Conservation (phyloP, 2,329 filamentous ascomycete genomes). For the Botryotinia calthae region DNA sequence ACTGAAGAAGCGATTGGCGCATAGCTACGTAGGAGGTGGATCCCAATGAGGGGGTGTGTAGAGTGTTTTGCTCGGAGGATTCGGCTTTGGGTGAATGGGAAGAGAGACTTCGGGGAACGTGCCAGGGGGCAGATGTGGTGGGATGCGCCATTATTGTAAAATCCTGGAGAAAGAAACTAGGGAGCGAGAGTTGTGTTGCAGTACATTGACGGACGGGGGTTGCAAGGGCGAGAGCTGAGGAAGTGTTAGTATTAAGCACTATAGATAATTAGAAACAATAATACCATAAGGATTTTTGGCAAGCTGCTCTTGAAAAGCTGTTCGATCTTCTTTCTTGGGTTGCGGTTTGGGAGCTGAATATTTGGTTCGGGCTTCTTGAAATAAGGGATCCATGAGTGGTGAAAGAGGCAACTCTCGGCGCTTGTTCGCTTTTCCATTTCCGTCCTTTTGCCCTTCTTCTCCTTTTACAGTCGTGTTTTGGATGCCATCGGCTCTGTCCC, state of each 20-base stretch:
- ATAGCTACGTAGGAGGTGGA: conserved; percentile 21
- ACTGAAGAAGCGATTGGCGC: conserved; percentile 16
- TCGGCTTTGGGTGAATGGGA: neutral
- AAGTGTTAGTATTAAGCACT: neutral
- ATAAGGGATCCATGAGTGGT: conserved; percentile 47
- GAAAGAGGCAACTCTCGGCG: conserved; percentile 44
- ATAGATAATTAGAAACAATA: neutral
- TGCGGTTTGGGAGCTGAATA: conserved; percentile 30
- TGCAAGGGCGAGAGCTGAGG: conserved; percentile 54
- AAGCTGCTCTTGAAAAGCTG: conserved; percentile 54
- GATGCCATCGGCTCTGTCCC: neutral
- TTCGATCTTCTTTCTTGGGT: conserved; percentile 43
- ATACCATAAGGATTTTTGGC: conserved; percentile 58
- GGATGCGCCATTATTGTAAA: conserved; percentile 58
- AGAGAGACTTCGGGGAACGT: conserved; percentile 48
- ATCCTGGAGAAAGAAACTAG: conserved; percentile 60
- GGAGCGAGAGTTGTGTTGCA: conserved; percentile 50
- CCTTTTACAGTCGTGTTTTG: neutral
- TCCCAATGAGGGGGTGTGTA: conserved; percentile 12
- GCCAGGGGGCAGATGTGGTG: conserved; percentile 52
- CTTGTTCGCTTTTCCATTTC: conserved; percentile 7
- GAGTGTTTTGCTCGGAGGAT: neutral
- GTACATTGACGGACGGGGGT: conserved; percentile 57
- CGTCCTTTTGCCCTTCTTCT: neutral
- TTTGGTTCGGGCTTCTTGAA: conserved; percentile 40